Conservation (phyloP, 2,329 filamentous ascomycete genomes). For the Cryphonectria parasitica region DNA sequence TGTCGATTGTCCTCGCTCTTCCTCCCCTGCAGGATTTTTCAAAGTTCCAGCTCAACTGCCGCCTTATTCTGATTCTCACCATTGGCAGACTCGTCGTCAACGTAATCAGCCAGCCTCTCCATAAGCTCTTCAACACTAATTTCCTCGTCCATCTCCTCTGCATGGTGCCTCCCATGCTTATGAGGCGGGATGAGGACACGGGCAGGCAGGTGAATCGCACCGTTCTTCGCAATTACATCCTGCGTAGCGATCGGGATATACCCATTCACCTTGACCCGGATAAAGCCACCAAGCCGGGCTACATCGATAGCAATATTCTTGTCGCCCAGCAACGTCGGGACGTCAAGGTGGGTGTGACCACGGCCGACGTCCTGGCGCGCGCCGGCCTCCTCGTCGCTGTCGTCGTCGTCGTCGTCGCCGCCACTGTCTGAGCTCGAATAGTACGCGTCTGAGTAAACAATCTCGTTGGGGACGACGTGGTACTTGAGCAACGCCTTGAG, state of each 20-base stretch:
- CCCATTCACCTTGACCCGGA: constrained; percentile 76
- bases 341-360: constrained; percentile 67
- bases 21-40: background rate
- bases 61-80: background rate
- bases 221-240: constrained; percentile 76
- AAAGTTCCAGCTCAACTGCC: constrained; percentile 19
- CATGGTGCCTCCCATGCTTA: constrained; percentile 46
- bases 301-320: constrained; percentile 74
- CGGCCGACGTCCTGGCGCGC: constrained; percentile 40
- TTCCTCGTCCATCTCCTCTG: constrained; percentile 49
- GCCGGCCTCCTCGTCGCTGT: constrained; percentile 41
- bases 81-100: constrained; percentile 41
- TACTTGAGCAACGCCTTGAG: constrained; percentile 79
- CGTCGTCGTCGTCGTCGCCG: constrained; percentile 23
- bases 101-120: constrained; percentile 53
- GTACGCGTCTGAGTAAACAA: constrained; percentile 82
- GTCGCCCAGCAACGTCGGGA: constrained; percentile 72
- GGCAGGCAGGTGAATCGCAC: constrained; percentile 78
- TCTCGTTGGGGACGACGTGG: constrained; percentile 73
- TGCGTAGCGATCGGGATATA: constrained; percentile 66
- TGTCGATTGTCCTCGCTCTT: background rate
- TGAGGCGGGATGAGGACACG: constrained; percentile 78
- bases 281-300: constrained; percentile 66
- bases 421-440: constrained; percentile 52
- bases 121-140: constrained; percentile 65